Evolutionary conservation across 2,329 filamentous ascomycete species (phyloP), one percentile per base, ranked within the genome.

Genomic region (Aspergillaceae sp.): DNA sequence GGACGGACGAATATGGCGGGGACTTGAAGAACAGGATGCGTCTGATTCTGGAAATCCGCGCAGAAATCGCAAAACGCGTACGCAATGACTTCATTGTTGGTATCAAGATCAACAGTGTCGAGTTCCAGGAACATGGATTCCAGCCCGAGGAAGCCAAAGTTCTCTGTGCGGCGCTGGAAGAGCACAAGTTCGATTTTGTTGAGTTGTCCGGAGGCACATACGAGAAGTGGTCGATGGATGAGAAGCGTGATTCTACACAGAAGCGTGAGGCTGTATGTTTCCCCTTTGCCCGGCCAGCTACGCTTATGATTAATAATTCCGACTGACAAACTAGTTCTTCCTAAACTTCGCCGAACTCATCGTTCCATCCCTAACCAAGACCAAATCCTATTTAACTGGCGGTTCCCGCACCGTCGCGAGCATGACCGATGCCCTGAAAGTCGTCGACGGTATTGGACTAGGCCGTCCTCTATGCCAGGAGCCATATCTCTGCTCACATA

Each of bases 31-130:
- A 90, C 67, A 78, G 86, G 29, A 77, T 73, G 0, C 77, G 86
- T 0, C 65, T 92, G 2, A 73, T 77, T 0, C 66, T 88, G 4
- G 87, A 92, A 63, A 64, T 86, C 7, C 76, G 82, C 2, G 78
- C 85, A 7, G 65, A 78, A 5, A 74, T 78, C 1, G 74, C 87
- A 11, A 69, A 71, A 2, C 73, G 71, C 0, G 83, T 88, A 1
- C 83, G 83, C 0, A 67, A 79, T 7, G 63, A 67, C n/a, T 41
- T 41, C 5, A 29, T 41, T 19, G 40, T 41, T 29, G 40, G 40
- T 5, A 41, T 41, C 10, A 41, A 41, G 40, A 11, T 41, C 4
- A 41, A 41, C 27, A 41, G 72, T 29, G 76, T 74, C 0, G 78
- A 82, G 50, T 74, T 76, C 48, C 75, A 78, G 51, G 61, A 68